These are phyloP conservation scores for Gossypium raimondii DNA, from an alignment of 345 rosid genomes.

Conservation along the genomic window DNA sequence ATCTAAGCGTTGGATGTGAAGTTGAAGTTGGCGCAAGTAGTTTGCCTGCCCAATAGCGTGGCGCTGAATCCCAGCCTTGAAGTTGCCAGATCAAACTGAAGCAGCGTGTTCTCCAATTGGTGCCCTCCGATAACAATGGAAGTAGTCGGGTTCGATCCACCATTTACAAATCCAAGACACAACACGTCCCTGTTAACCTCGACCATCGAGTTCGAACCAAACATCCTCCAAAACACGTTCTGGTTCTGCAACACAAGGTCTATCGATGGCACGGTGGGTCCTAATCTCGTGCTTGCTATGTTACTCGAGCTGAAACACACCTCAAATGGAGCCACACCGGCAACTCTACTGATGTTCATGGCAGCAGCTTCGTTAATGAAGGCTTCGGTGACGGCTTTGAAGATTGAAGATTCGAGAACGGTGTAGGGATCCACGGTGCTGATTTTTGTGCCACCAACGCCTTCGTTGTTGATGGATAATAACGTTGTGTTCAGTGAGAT, in stretches of 20 bases:
- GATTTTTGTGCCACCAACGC: constrained; percentile 69
- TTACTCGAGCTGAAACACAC: constrained; percentile 47
- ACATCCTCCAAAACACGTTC: constrained; percentile 48
- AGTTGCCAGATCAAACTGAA: constrained; percentile 56
- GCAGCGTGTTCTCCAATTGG: constrained; percentile 50
- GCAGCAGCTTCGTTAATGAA: constrained; percentile 34
- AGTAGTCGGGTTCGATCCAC: constrained; percentile 54
- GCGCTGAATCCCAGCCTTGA: constrained; percentile 66
- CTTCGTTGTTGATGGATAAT: constrained; percentile 34
- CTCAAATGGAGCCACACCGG: constrained; percentile 47
- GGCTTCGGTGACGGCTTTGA: constrained; percentile 33
- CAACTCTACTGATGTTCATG: constrained; percentile 44
- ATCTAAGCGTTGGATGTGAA: constrained; percentile 42
- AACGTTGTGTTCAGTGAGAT: constrained; percentile 40
- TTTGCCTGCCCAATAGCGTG: constrained; percentile 42
- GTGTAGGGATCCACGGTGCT: constrained; percentile 76
- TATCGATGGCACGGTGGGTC: constrained; percentile 50
- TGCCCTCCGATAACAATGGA: constrained; percentile 66
- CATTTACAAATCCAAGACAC: constrained; percentile 68
- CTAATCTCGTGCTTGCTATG: constrained; percentile 45
- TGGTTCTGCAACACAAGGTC: constrained; percentile 46
- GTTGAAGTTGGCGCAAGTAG: constrained; percentile 65
- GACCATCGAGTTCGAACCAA: constrained; percentile 72
- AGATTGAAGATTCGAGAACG: constrained; percentile 48
- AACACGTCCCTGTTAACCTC: constrained; percentile 36